These are phyloP conservation scores for Penicillium freii DNA, from an alignment of 2,329 filamentous ascomycete species.

Conservation along the genomic window DNA sequence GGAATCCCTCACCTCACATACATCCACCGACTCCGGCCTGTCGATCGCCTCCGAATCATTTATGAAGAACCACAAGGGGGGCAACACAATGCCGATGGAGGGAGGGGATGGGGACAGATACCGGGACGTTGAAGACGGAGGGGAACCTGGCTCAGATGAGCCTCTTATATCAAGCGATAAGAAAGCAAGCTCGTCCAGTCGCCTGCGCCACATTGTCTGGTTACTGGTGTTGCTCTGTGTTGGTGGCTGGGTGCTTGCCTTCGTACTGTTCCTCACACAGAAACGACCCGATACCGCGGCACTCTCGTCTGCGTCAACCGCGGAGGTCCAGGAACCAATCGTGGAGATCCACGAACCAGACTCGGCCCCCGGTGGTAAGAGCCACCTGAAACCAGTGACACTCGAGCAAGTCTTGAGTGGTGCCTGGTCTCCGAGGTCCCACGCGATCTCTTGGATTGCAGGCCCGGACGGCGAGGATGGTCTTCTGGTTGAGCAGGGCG, in stretches of 20 bases:
- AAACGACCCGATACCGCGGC: slow-evolving; percentile 35
- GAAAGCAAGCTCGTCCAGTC: slow-evolving; percentile 28
- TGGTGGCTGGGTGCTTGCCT: slow-evolving; percentile 47
- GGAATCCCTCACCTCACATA: slow-evolving; percentile 27
- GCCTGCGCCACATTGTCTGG: slow-evolving; percentile 42
- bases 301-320: slow-evolving; percentile 21
- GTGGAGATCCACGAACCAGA: slow-evolving; percentile 30
- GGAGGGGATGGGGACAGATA: slow-evolving; percentile 27
- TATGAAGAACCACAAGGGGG: slow-evolving; percentile 28
- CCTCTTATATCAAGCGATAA: slow-evolving; percentile 26
- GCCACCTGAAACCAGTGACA: slow-evolving; percentile 43
- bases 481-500: slow-evolving; percentile 69
- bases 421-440: slow-evolving; percentile 38
- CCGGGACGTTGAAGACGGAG: slow-evolving; percentile 37
- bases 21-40: slow-evolving; percentile 35
- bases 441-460: slow-evolving; percentile 48
- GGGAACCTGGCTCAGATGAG: slow-evolving; percentile 25
- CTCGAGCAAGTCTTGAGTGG: slow-evolving; percentile 43
- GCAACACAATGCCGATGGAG: slow-evolving; percentile 10
- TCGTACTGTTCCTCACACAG: slow-evolving; percentile 43
- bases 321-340: slow-evolving; percentile 28
- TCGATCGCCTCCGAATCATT: slow-evolving; percentile 34
- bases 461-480: slow-evolving; percentile 64
- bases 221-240: slow-evolving; percentile 41
- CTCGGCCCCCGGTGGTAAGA: slow-evolving; percentile 32